These are phyloP conservation scores for Pseudognaphalium luteoalbum DNA, from an alignment of 129 eudicot species.

Conservation along the genomic window DNA sequence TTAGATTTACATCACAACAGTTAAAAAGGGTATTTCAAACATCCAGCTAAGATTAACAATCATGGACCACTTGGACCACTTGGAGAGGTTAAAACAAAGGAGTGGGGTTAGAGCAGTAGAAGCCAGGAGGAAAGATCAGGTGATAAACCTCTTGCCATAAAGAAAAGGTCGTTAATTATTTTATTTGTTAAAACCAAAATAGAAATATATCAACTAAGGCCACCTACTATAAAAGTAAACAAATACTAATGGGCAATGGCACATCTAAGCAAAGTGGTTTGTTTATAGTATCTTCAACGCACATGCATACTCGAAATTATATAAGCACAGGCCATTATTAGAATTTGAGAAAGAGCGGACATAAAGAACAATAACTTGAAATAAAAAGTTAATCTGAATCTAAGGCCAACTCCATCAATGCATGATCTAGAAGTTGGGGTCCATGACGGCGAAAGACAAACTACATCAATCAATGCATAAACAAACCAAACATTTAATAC, in stretches of 20 bases:
- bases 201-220: not conserved
- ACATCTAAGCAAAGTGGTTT: not conserved
- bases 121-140: not conserved
- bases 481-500: slow-evolving; percentile 8
- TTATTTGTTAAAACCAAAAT: not conserved
- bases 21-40: not conserved
- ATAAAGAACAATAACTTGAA: not conserved
- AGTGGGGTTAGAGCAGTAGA: not conserved
- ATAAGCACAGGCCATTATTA: not conserved
- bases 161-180: not conserved
- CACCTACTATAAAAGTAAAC: not conserved
- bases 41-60: not conserved
- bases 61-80: not conserved
- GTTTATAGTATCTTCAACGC: slow-evolving; percentile 1
- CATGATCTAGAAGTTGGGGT: not conserved
- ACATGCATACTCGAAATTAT: not conserved
- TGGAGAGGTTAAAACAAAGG: not conserved
- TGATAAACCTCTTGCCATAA: slow-evolving; percentile 5
- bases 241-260: no score
- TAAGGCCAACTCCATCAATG: not conserved
- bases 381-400: slow-evolving; percentile 15
- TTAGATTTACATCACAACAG: not conserved
- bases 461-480: slow-evolving; percentile 1
- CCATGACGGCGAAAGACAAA: slow-evolving; percentile 15
- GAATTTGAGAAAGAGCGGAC: slow-evolving; percentile 2